A percentile compares a stretch with the other conserved stretches of the same genome.
Evolutionary conservation across 2,329 filamentous ascomycete species (phyloP).

Genomic region (Fusarium abutilonis): DNA sequence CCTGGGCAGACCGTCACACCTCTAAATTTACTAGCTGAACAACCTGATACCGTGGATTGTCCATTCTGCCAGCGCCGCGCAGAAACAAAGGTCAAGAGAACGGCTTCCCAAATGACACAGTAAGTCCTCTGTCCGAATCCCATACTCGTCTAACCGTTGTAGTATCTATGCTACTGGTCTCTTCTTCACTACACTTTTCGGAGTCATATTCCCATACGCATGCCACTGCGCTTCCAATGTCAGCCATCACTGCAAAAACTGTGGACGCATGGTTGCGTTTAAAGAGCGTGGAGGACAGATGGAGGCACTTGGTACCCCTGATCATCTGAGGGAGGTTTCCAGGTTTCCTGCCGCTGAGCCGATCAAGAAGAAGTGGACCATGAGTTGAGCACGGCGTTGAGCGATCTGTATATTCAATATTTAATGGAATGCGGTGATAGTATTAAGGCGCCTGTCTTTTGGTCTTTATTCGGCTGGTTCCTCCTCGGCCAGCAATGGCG

Average conservation of each 20-base stretch:
- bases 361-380: constrained; percentile 8
- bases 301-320: constrained; percentile 40
- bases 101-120: constrained; percentile 40
- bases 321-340: constrained; percentile 41
- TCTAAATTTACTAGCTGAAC: constrained; percentile 39
- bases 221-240: constrained; percentile 39
- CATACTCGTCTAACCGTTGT: neutral
- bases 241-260: constrained; percentile 43
- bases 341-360: constrained; percentile 32
- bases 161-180: constrained; percentile 31
- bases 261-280: constrained; percentile 41
- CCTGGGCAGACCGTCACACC: constrained; percentile 40
- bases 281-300: constrained; percentile 27
- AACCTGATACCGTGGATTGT: constrained; percentile 42
- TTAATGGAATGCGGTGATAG: neutral
- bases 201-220: constrained; percentile 39
- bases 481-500: constrained; percentile 35
- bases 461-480: constrained; percentile 10
- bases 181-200: constrained; percentile 41
- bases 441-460: constrained; percentile 1
- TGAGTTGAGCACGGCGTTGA: constrained; percentile 5
- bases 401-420: neutral
- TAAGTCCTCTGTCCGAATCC: constrained; percentile 9
- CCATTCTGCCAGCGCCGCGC: constrained; percentile 41
- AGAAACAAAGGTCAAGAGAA: constrained; percentile 37